Percentiles rank a stretch among this genome's conserved stretches.
These are phyloP conservation scores for Penicillium verrucosum DNA, from an alignment of 2,329 filamentous ascomycete species.

Conservation along the genomic window DNA sequence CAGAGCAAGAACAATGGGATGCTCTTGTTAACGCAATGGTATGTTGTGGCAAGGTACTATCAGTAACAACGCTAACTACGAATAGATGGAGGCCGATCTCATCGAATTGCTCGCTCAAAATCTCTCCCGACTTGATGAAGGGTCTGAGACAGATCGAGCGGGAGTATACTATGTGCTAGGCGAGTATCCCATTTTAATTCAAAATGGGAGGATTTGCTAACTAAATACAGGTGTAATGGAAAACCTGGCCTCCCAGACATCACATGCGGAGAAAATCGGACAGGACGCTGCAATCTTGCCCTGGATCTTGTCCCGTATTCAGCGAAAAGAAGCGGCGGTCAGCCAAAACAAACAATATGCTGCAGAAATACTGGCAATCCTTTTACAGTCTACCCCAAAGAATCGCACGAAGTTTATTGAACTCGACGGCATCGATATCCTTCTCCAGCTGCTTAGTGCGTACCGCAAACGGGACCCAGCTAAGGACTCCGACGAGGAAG, in stretches of 20 bases:
- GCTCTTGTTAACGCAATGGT: constrained; percentile 63
- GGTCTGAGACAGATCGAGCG: constrained; percentile 66
- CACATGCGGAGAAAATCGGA: constrained; percentile 69
- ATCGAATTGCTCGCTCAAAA: constrained; percentile 49
- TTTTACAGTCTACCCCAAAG: constrained; percentile 69
- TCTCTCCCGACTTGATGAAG: constrained; percentile 75
- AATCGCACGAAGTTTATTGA: constrained; percentile 63
- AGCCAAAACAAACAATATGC: constrained; percentile 94
- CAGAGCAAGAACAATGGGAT: constrained; percentile 77
- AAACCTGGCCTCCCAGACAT: constrained; percentile 71
- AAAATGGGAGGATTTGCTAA: constrained; percentile 11
- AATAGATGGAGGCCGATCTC: constrained; percentile 42
- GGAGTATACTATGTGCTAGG: constrained; percentile 82
- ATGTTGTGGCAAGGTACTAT: constrained; percentile 1
- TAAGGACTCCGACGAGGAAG: constrained; percentile 84
- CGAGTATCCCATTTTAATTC: constrained; percentile 18
- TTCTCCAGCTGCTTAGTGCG: constrained; percentile 77
- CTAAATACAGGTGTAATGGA: constrained; percentile 63
- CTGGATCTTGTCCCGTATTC: constrained; percentile 75
- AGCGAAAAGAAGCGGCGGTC: constrained; percentile 64
- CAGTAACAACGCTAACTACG: constrained; percentile 15
- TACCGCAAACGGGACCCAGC: constrained; percentile 85
- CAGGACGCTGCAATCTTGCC: constrained; percentile 64
- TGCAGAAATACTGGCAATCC: constrained; percentile 84
- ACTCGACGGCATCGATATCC: constrained; percentile 69